A percentile compares a stretch with the other conserved stretches of the same genome.
phyloP scores from a whole-genome alignment of 1,284 basidiomycete species.

The Rhizoctonia solani region DNA sequence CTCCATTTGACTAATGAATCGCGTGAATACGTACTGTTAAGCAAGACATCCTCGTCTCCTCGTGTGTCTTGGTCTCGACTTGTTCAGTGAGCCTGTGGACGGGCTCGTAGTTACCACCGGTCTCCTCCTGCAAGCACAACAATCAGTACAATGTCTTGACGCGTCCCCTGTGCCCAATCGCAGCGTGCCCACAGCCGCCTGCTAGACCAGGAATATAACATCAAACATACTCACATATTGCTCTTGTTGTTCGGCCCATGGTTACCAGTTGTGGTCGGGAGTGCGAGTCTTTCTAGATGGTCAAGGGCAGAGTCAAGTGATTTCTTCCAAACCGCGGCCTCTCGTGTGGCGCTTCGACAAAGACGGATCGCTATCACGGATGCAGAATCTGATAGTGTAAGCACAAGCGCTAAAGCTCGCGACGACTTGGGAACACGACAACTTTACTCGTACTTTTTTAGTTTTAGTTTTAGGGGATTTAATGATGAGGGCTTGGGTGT shows the following conservation, averaged over 20 bases:
- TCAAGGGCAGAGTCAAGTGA: background rate
- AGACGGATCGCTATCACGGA: slow-evolving; percentile 9
- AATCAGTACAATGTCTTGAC: too few species aligned
- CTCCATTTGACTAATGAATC: slow-evolving; percentile 41
- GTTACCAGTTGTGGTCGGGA: background rate
- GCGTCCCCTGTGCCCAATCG: slow-evolving; percentile 17
- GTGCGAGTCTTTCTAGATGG: background rate
- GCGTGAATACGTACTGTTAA: slow-evolving; percentile 79
- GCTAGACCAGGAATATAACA: background rate
- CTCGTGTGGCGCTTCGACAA: background rate
- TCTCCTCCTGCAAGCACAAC: slow-evolving; percentile 50
- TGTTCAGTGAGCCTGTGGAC: slow-evolving; percentile 97
- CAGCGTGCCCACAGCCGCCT: background rate
- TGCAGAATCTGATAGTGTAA: slow-evolving; percentile 4
- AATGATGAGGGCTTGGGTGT: background rate
- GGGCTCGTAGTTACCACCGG: slow-evolving; percentile 93
- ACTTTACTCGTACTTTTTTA: background rate
- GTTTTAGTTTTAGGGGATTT: background rate
- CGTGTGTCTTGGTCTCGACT: slow-evolving; percentile 92
- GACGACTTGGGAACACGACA: too few species aligned
- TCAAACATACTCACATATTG: slow-evolving; percentile 21
- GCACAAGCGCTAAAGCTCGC: background rate
- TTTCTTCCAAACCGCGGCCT: slow-evolving; percentile 28
- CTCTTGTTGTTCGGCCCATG: slow-evolving; percentile 27
- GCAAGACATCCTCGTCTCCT: slow-evolving; percentile 96